These are phyloP conservation scores for Sphagnum magellanicum DNA, from an alignment of 228 moss, liverwort and hornwort genomes.

Conservation along the genomic window DNA sequence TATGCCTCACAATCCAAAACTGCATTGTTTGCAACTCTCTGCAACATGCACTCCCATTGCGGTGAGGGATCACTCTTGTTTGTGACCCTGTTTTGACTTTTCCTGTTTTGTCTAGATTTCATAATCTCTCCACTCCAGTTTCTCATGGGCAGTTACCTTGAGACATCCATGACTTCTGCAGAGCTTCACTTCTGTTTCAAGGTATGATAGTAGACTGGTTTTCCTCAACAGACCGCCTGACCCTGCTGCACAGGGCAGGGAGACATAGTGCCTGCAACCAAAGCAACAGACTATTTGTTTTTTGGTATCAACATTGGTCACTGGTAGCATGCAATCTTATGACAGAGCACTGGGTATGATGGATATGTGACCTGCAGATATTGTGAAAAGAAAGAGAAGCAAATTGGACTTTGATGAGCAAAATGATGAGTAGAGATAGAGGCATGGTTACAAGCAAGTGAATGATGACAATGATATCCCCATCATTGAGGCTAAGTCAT, in stretches of 20 bases:
- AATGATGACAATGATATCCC: constrained; percentile 73
- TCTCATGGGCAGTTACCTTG: too few relatives aligned
- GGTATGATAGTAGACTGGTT: too few relatives aligned
- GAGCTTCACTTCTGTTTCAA: too few relatives aligned
- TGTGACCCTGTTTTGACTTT: not conserved
- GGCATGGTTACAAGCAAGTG: constrained; percentile 85
- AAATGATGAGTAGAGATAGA: constrained; percentile 68
- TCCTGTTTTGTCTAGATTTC: not conserved
- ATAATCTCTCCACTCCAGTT: too few relatives aligned
- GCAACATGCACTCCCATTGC: not conserved
- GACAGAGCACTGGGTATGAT: too few relatives aligned
- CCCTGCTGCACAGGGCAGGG: not conserved
- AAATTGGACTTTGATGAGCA: constrained; percentile 77
- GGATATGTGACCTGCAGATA: constrained; percentile 26
- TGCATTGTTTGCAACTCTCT: not conserved
- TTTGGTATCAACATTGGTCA: not conserved
- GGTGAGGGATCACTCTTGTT: not conserved
- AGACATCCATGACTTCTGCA: too few relatives aligned
- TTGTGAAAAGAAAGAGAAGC: constrained; percentile 72
- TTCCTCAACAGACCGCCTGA: too few relatives aligned
- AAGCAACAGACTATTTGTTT: not conserved
- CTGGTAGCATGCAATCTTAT: too few relatives aligned
- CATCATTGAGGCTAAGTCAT: constrained; percentile 53
- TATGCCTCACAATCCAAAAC: not conserved
- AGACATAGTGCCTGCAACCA: not conserved